Percentiles rank a stretch among this genome's conserved stretches.
Conservation (phyloP, 2,329 filamentous ascomycete genomes). For the Emmonsia crescens region DNA sequence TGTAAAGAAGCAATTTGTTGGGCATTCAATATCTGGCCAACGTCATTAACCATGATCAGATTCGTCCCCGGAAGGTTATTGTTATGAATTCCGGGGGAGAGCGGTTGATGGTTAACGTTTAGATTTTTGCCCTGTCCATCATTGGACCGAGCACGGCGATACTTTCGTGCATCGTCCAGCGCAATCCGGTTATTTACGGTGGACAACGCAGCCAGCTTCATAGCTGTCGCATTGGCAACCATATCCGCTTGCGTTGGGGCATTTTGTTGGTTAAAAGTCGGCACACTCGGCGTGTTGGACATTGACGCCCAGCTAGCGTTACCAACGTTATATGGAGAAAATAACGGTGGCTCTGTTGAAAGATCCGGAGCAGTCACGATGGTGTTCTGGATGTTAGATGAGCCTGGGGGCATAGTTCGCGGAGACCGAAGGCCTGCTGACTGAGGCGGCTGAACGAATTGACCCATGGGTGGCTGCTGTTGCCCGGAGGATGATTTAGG, state of each 20-base stretch:
- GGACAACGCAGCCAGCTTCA: constrained; percentile 94
- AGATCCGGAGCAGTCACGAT: constrained; percentile 65
- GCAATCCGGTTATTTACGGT: constrained; percentile 98
- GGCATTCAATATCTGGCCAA: constrained; percentile 73
- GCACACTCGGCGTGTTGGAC: constrained; percentile 92
- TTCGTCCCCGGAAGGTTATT: constrained; percentile 59
- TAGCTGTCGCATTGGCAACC: constrained; percentile 96
- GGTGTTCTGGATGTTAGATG: constrained; percentile 68
- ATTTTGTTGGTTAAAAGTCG: constrained; percentile 57
- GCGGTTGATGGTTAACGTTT: constrained; percentile 44
- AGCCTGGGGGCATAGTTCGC: constrained; percentile 52
- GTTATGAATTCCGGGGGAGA: constrained; percentile 56
- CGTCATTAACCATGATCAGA: constrained; percentile 89
- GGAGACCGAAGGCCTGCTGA: constrained; percentile 72
- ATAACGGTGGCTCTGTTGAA: constrained; percentile 60
- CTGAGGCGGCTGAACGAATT: constrained; percentile 75
- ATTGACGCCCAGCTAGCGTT: constrained; percentile 97
- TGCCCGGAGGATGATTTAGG: constrained; percentile 73
- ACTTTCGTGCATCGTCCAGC: constrained; percentile 92
- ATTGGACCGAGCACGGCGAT: constrained; percentile 79
- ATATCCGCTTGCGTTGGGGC: constrained; percentile 75
- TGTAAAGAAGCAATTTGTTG: constrained; percentile 79
- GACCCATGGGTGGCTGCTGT: constrained; percentile 73
- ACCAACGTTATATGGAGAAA: constrained; percentile 67
- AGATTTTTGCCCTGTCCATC: constrained; percentile 49